phyloP scores from a whole-genome alignment of 192 early-diverging fungal species.

The Backusella psychrophila region DNA sequence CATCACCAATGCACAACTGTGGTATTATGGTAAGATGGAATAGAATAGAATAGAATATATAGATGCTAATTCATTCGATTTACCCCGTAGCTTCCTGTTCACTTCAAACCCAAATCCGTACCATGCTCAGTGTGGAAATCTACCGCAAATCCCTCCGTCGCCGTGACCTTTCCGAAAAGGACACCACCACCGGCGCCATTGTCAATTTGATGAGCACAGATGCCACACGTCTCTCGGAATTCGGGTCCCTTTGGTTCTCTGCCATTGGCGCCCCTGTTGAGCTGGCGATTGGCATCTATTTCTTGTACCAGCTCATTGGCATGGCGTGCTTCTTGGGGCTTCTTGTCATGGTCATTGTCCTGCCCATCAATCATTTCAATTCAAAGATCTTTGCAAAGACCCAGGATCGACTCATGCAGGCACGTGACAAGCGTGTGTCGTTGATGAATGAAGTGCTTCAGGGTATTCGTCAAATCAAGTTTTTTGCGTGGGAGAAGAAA shows the following conservation, averaged over 20 bases:
- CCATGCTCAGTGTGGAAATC: constrained; percentile 51
- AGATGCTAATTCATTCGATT: no score
- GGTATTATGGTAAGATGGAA: constrained; percentile 31
- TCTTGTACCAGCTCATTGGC: constrained; percentile 80
- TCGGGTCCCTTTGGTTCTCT: constrained; percentile 46
- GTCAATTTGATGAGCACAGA: constrained; percentile 77
- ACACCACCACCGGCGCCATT: constrained; percentile 53
- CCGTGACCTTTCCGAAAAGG: constrained; percentile 44
- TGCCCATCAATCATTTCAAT: constrained; percentile 40
- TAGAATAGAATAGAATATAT: no score
- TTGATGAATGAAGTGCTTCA: constrained; percentile 60
- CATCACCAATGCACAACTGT: constrained; percentile 10
- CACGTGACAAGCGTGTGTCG: constrained; percentile 74
- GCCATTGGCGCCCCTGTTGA: constrained; percentile 59
- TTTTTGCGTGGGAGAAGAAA: constrained; percentile 71
- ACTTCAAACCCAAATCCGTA: constrained; percentile 30
- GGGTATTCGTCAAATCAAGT: constrained; percentile 91
- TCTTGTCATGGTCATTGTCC: constrained; percentile 45
- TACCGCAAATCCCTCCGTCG: constrained; percentile 60
- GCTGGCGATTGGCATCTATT: constrained; percentile 59
- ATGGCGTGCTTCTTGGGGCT: constrained; percentile 75
- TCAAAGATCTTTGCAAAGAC: constrained; percentile 35
- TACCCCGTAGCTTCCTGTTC: background rate
- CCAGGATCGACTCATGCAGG: constrained; percentile 59
- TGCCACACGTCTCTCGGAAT: constrained; percentile 56